Evolutionary conservation across 116 monocot species (phyloP).

Genomic region (Cymodocea nodosa): DNA sequence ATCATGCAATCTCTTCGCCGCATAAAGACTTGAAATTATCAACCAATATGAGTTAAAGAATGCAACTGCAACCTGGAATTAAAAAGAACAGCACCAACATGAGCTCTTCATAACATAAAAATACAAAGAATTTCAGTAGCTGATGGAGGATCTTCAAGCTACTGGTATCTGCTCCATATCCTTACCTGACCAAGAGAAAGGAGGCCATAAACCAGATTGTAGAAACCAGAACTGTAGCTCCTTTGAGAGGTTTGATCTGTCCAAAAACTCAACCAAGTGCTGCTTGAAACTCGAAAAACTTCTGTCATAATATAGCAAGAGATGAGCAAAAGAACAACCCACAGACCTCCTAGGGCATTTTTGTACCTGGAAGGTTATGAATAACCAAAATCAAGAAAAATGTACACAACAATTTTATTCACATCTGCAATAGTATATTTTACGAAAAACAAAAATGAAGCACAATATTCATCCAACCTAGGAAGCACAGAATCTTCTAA

Average conservation of each 20-base stretch:
- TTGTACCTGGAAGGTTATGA: constrained; percentile 50
- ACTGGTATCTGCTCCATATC: not conserved
- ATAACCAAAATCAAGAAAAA: not conserved
- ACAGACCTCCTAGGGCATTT: constrained; percentile 78
- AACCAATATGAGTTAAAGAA: constrained; percentile 88
- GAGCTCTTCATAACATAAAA: not conserved
- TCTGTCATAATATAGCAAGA: constrained; percentile 71
- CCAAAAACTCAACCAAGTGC: constrained; percentile 94
- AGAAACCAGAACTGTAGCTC: constrained; percentile 60
- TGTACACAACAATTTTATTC: not conserved
- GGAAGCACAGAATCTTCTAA: too few relatives aligned
- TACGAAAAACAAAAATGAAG: too few relatives aligned
- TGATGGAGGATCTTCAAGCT: not conserved
- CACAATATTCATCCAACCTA: too few relatives aligned
- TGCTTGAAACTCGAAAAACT: constrained; percentile 81
- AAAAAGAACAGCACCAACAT: not conserved
- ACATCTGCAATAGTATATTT: too few relatives aligned
- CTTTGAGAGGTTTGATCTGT: constrained; percentile 70
- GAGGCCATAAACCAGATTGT: constrained; percentile 79
- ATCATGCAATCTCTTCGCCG: constrained; percentile 88
- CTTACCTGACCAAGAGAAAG: constrained; percentile 84
- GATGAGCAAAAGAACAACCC: constrained; percentile 76
- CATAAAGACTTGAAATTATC: constrained; percentile 81
- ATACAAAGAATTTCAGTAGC: not conserved
- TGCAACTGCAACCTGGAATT: constrained; percentile 64